Evolutionary conservation across 83 land plant genomes (phyloP), one percentile per base, ranked within the genome.

Genomic region (Diphasiastrum complanatum): DNA sequence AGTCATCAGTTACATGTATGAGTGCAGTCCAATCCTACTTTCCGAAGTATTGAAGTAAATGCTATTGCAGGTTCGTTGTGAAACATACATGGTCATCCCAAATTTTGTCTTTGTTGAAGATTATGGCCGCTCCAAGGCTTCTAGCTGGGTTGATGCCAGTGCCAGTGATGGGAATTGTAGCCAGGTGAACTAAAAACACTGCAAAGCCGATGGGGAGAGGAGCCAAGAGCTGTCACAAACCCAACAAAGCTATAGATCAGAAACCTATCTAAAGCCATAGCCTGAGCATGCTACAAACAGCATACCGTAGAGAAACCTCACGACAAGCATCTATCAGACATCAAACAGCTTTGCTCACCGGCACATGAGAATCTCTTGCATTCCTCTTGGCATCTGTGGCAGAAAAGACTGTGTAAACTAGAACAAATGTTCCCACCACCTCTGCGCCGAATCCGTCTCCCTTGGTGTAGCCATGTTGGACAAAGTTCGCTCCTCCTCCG

Each of bases 121-220:
- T 41, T 14, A 41, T 14, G 12, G 45, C 45, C 18, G 45, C 45
- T 41, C 45, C 45, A 41, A 41, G 45, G n/a, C 45, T 41, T 18
- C 45, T 41, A 41, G 45, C 45, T 41, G 45, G 45, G 45, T 41
- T 41, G 45, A 41, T 41, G n/a, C 45, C 45, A 41, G 45, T 41
- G 12, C 45, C 45, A 14, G 45, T 41, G n/a, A 41, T 18, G n/a
- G 45, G 45, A 41, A 41, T 41, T 14, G 45, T 41, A 14, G 45
- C 45, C 12, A 41, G 45, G n/a, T 41, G 45, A 41, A 41, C 45
- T 1, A 41, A 18, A 18, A 41, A 41, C 45, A 41, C 45, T 41
- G 45, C 45, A 41, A 41, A 41, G 12, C 45, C 45, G 0, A 41
- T 41, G 45, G 45, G 45, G n/a, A 41, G 45, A 18, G 45, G 45